phyloP scores from a whole-genome alignment of 1,139 yeast species.

The Lodderomyces margitis region DNA sequence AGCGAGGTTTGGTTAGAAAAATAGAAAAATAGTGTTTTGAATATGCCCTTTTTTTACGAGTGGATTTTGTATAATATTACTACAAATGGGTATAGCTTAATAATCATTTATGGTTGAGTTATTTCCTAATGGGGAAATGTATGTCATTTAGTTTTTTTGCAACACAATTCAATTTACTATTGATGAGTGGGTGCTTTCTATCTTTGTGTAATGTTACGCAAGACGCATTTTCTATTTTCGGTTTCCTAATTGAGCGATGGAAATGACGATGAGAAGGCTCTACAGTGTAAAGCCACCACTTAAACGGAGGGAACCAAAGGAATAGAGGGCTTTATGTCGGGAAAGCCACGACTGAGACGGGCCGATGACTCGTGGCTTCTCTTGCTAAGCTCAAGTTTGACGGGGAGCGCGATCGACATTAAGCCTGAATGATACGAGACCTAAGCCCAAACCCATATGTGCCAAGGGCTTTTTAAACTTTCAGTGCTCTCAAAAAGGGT shows the following conservation, averaged over 20 bases:
- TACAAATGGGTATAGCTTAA: background rate
- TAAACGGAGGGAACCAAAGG: no score
- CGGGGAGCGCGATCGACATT: background rate
- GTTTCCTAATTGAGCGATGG: background rate
- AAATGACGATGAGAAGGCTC: background rate
- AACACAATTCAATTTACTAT: background rate
- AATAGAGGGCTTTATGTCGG: no score
- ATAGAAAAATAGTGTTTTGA: background rate
- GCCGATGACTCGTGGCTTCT: background rate
- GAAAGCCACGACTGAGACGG: no score
- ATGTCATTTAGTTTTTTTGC: background rate
- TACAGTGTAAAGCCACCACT: background rate
- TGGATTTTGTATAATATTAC: background rate
- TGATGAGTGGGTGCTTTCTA: background rate
- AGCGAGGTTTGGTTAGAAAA: background rate
- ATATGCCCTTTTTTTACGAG: background rate
- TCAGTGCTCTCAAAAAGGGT: no score
- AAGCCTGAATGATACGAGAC: no score
- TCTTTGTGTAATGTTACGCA: background rate
- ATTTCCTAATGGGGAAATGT: slow-evolving; percentile 2
- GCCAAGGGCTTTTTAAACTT: no score
- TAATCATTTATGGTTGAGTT: background rate
- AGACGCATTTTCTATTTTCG: background rate
- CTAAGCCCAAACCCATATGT: no score
- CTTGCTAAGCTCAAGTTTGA: background rate